Conservation (phyloP, 768 basidiomycete genomes). For the Naganishia vishniacii region DNA sequence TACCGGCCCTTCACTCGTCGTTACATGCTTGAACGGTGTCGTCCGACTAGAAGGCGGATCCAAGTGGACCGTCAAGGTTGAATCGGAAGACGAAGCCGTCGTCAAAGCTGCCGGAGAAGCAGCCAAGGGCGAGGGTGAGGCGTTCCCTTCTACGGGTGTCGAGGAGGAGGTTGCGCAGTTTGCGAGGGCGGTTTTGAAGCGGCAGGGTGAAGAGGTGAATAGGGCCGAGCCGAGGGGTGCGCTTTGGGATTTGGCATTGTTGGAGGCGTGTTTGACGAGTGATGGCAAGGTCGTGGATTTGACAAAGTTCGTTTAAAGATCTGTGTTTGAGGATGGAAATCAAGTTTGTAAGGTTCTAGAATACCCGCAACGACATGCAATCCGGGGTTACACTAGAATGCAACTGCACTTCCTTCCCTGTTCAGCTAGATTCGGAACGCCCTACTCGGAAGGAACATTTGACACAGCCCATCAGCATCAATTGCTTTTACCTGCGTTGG, state of each 20-base stretch:
- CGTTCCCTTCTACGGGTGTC: slow-evolving; percentile 53
- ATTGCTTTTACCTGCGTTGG: too few relatives aligned
- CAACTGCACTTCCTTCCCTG: too few relatives aligned
- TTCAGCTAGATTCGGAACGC: too few relatives aligned
- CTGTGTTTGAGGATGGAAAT: too few relatives aligned
- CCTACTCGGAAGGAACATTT: too few relatives aligned
- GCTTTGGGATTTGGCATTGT: slow-evolving; percentile 69
- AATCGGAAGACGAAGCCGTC: slow-evolving; percentile 19
- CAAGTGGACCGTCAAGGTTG: slow-evolving; percentile 30
- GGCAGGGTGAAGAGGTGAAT: slow-evolving; percentile 53
- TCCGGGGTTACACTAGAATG: too few relatives aligned
- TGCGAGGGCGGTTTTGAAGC: slow-evolving; percentile 53
- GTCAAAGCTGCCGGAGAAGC: slow-evolving; percentile 50
- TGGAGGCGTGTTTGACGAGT: slow-evolving; percentile 70
- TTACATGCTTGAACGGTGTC: slow-evolving; percentile 38
- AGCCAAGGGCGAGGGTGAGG: slow-evolving; percentile 51
- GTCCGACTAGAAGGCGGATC: slow-evolving; percentile 27
- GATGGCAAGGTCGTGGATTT: slow-evolving; percentile 61
- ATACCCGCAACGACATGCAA: too few relatives aligned
- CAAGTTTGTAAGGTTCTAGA: too few relatives aligned
- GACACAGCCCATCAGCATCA: too few relatives aligned
- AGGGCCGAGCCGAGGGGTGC: slow-evolving; percentile 60
- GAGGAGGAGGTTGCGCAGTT: slow-evolving; percentile 59
- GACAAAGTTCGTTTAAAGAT: slow-evolving; percentile 32
- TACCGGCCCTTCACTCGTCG: slow-evolving; percentile 22